Percentiles rank a stretch among this genome's conserved stretches.
phyloP scores from a whole-genome alignment of 805 yeast species.

The Yarrowia sp. region DNA sequence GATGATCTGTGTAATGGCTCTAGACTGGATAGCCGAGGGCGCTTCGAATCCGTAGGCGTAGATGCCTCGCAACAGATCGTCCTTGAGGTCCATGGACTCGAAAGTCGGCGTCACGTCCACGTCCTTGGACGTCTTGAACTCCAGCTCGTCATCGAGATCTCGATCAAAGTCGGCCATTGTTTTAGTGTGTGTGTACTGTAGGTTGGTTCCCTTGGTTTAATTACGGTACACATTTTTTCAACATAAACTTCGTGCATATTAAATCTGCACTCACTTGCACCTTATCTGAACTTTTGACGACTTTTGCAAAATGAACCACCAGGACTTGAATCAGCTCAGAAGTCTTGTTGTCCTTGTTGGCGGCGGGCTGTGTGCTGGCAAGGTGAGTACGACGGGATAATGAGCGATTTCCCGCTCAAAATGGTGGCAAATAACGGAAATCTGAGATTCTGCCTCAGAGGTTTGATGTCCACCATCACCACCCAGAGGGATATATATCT shows the following conservation, averaged over 20 bases:
- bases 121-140: slow-evolving; percentile 65
- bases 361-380: slow-evolving; percentile 71
- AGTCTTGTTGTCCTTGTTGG: slow-evolving; percentile 57
- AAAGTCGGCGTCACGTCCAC: slow-evolving; percentile 79
- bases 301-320: slow-evolving; percentile 8
- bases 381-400: slow-evolving; percentile 45
- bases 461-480: no score
- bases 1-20: slow-evolving; percentile 81
- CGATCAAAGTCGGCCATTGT: slow-evolving; percentile 33
- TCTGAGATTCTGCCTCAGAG: no score
- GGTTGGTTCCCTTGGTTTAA: no score
- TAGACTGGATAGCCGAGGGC: slow-evolving; percentile 81
- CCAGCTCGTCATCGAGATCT: slow-evolving; percentile 36
- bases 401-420: no score
- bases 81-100: slow-evolving; percentile 75
- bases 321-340: slow-evolving; percentile 17
- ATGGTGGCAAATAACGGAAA: neutral
- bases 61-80: slow-evolving; percentile 73
- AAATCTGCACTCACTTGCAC: slow-evolving; percentile 24
- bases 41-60: slow-evolving; percentile 82
- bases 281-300: slow-evolving; percentile 28
- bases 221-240: neutral
- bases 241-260: slow-evolving; percentile 22
- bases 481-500: neutral
- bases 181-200: neutral